phyloP scores from a whole-genome alignment of 2,329 filamentous ascomycete genomes.

The Leptographium lundbergii region DNA sequence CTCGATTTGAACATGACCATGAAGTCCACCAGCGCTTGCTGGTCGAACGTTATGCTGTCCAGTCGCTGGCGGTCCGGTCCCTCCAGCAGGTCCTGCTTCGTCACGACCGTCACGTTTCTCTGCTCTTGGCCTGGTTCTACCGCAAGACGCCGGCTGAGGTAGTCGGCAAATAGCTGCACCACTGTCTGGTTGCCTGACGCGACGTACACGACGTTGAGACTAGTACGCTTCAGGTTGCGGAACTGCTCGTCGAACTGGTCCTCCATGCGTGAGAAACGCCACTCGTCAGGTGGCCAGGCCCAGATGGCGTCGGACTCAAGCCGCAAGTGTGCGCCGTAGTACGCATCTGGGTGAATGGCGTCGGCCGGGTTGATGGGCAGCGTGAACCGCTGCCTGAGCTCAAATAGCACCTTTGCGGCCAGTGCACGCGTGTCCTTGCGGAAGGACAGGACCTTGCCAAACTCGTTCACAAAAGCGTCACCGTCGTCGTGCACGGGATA shows the following conservation, averaged over 20 bases:
- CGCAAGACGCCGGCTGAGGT: not conserved
- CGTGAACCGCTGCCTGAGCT: conserved; percentile 12
- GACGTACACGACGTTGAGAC: conserved; percentile 18
- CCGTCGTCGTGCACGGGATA: conserved; percentile 24
- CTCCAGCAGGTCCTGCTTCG: conserved; percentile 18
- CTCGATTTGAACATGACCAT: conserved; percentile 20
- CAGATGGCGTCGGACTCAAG: conserved; percentile 19
- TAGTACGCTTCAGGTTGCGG: conserved; percentile 14
- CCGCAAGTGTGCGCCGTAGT: conserved; percentile 20
- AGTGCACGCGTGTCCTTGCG: conserved; percentile 18
- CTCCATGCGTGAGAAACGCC: conserved; percentile 18
- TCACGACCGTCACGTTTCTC: conserved; percentile 17
- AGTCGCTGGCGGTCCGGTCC: conserved; percentile 12
- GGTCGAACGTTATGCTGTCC: conserved; percentile 18
- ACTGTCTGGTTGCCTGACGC: conserved; percentile 18
- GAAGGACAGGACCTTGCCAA: conserved; percentile 22
- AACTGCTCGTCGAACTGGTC: conserved; percentile 20
- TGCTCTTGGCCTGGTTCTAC: not conserved
- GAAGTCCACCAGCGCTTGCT: conserved; percentile 22
- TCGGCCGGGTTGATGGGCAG: conserved; percentile 15
- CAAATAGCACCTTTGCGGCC: conserved; percentile 16
- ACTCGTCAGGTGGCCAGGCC: conserved; percentile 18
- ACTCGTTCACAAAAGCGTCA: conserved; percentile 19
- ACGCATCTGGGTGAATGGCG: conserved; percentile 16
- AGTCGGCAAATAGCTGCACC: conserved; percentile 15